Conservation (phyloP, 192 early-diverging fungal genomes). For the Podila verticillata region DNA sequence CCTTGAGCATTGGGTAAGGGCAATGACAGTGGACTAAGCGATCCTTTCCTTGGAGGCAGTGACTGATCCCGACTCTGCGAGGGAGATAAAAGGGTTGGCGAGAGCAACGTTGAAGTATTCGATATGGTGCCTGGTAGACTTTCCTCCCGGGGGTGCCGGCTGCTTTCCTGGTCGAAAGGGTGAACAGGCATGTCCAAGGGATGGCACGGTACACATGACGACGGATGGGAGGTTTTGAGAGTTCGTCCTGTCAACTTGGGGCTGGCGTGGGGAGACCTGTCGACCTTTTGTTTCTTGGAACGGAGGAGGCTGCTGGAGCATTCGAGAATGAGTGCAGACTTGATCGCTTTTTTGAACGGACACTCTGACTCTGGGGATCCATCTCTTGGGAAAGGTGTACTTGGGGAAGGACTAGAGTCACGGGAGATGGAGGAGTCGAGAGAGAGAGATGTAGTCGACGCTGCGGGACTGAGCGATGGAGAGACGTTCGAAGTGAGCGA, state of each 20-base stretch:
- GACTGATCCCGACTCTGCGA: background rate
- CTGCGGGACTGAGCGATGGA: background rate
- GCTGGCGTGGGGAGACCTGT: background rate
- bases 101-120: too few species aligned
- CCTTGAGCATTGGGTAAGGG: background rate
- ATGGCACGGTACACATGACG: background rate
- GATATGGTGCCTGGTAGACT: too few species aligned
- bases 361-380: background rate
- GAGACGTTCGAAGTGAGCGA: too few species aligned
- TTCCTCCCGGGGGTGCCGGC: too few species aligned
- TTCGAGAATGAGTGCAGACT: background rate
- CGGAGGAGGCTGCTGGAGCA: background rate
- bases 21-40: background rate
- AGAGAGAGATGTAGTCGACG: background rate
- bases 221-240: background rate
- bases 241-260: background rate
- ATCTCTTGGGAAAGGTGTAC: background rate
- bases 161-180: background rate
- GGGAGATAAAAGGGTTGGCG: too few species aligned
- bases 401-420: background rate
- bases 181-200: background rate
- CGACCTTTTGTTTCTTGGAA: background rate
- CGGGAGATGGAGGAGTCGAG: background rate
- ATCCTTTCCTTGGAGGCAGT: background rate
- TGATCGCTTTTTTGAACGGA: background rate